Conservation (phyloP, 257 asterid genomes). For the Mentha longifolia region DNA sequence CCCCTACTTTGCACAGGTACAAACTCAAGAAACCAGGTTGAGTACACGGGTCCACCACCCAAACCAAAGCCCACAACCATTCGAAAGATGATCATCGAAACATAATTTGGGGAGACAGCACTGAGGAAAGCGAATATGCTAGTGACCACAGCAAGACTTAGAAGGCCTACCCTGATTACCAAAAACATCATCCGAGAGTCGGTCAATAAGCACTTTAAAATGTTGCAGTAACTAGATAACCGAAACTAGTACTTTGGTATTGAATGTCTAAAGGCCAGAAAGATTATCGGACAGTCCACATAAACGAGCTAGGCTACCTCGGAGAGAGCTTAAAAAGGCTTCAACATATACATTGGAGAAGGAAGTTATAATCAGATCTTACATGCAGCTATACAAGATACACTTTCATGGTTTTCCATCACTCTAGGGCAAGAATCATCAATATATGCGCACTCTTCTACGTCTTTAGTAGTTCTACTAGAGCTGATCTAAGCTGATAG, state of each 20-base stretch:
- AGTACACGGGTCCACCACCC: conserved; percentile 84
- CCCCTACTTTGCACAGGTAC: conserved; percentile 75
- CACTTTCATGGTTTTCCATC: no score
- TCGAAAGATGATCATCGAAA: conserved; percentile 54
- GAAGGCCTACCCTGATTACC: conserved; percentile 68
- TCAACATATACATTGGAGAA: background rate
- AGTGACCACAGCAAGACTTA: conserved; percentile 66
- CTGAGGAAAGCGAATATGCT: conserved; percentile 60
- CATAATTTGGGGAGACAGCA: conserved; percentile 67
- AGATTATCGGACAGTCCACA: background rate
- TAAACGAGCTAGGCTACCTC: background rate
- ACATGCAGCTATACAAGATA: conserved; percentile 2
- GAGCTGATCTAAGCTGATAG: background rate
- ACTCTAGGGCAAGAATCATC: no score
- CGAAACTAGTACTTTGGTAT: background rate
- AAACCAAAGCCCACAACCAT: conserved; percentile 74
- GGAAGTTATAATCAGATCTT: background rate
- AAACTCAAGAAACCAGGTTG: conserved; percentile 88
- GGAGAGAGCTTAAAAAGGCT: background rate
- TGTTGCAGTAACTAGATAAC: background rate
- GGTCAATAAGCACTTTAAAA: conserved; percentile 6
- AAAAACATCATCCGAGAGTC: conserved; percentile 21
- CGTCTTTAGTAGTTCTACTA: no score
- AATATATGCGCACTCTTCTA: no score
- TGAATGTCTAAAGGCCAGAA: background rate